Evolutionary conservation across 2,329 filamentous ascomycete species (phyloP).

Genomic region (Immersiporthe knoxdaviesiana): DNA sequence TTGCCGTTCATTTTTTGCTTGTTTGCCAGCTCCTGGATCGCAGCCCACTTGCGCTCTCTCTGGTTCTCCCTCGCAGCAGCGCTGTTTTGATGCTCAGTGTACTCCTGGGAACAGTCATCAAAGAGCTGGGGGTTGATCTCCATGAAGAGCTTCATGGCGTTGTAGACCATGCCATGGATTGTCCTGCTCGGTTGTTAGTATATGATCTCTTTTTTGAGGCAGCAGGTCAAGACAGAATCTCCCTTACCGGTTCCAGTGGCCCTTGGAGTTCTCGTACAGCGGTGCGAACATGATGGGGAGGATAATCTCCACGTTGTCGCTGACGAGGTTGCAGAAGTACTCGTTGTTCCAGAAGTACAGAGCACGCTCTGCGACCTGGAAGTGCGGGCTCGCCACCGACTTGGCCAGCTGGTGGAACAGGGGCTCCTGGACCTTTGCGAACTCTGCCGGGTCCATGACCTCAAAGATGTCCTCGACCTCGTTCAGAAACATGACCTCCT

Average conservation of each 20-base stretch:
- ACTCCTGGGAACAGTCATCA: conserved; percentile 97
- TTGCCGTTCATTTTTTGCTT: conserved; percentile 59
- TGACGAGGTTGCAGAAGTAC: conserved; percentile 99
- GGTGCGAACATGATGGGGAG: conserved; percentile 99
- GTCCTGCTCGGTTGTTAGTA: conserved; percentile 61
- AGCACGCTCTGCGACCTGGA: conserved; percentile 96
- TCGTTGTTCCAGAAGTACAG: conserved; percentile 99
- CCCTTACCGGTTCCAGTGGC: conserved; percentile 94
- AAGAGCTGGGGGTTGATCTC: conserved; percentile 99
- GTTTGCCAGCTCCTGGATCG: conserved; percentile 78
- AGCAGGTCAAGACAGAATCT: not conserved
- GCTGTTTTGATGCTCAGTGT: conserved; percentile 93
- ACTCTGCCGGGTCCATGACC: conserved; percentile 98
- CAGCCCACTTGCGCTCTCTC: conserved; percentile 87
- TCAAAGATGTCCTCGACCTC: conserved; percentile 99
- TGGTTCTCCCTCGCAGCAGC: conserved; percentile 81
- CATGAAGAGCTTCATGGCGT: conserved; percentile 99
- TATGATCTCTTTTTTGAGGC: too few species aligned
- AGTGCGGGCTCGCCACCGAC: conserved; percentile 96
- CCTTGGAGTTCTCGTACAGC: conserved; percentile 97
- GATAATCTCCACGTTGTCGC: conserved; percentile 98
- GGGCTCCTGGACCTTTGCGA: conserved; percentile 97
- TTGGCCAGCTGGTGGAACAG: conserved; percentile 97
- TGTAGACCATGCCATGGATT: conserved; percentile 99
- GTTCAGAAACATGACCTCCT: conserved; percentile 99